phyloP scores from a whole-genome alignment of 345 rosid species.

The Laguncularia racemosa region DNA sequence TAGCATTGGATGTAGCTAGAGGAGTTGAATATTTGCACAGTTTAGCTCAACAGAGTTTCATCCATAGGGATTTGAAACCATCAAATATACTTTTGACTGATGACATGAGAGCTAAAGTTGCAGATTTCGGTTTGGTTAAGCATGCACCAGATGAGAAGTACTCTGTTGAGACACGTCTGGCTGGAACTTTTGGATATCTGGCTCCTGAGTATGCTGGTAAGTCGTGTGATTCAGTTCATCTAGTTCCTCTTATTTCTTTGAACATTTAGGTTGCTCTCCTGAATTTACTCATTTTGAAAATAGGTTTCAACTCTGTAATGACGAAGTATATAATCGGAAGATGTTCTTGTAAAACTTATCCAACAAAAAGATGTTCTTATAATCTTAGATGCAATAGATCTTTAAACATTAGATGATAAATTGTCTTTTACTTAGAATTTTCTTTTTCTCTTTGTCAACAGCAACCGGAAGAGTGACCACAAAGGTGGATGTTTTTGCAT shows the following conservation, averaged over 20 bases:
- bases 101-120: conserved; percentile 91
- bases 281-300: too few species aligned
- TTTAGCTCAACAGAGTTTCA: conserved; percentile 85
- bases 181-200: conserved; percentile 93
- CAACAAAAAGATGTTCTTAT: too few species aligned
- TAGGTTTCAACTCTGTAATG: too few species aligned
- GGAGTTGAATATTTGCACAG: conserved; percentile 92
- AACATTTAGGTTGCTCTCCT: too few species aligned
- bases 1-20: conserved; percentile 78
- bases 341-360: too few species aligned
- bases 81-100: conserved; percentile 85
- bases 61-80: conserved; percentile 86
- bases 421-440: background rate
- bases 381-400: too few species aligned
- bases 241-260: too few species aligned
- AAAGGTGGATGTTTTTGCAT: conserved; percentile 79
- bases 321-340: too few species aligned
- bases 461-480: conserved; percentile 93
- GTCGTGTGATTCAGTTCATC: conserved; percentile 8
- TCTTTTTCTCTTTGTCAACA: conserved; percentile 10
- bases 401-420: background rate
- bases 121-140: conserved; percentile 89
- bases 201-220: conserved; percentile 98
- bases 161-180: conserved; percentile 78
- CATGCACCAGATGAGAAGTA: conserved; percentile 82